Base-by-base conservation (phyloP, 2,329 filamentous ascomycete genomes). In the Stenocarpella maydis region DNA sequence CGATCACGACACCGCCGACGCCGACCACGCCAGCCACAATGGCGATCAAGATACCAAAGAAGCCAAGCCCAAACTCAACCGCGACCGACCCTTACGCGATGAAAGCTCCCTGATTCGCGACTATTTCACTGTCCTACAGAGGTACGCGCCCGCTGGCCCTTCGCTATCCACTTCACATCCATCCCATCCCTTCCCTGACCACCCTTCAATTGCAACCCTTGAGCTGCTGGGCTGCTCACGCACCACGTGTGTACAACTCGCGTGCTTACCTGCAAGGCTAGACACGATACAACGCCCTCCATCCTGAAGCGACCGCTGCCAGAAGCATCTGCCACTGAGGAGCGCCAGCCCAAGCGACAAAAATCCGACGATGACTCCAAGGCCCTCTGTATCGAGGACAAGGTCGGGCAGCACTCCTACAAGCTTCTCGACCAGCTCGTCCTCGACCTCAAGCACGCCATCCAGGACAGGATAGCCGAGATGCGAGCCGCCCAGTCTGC, bases 341-440 rank as follows among this genome's bases (percentile, higher is more conserved):
- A 89, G 72, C 89, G 87, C 19, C 81, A 86, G 63, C 78, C 85
- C 65, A 91, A 91, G 78, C 85, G 89, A 52, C 86, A 88, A 74
- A 90, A 88, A 77, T 83, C 87, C 2, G 82, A 83, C 61, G 84
- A 85, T 54, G 77, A 76, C 41, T 75, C 77, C 41, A 74, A 80
- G 43, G 71, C 73, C n/a, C 74, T 74, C 21, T 85, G 83, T 71
- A 86, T 90, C 71, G 80, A 83, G 69, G 86, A 88, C 74, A 90
- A 88, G 80, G 81, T 87, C 63, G 77, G 79, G 28, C 80, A 81
- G 60, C 82, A 84, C 73, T 78, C 77, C 39, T 91, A 91, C 76
- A 83, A 84, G 31, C 85, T 87, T 72, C 80, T 94, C 53, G 90
- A 92, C 34, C 88, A 92, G 71, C 82, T 93, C 50, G 86, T 92